phyloP scores from a whole-genome alignment of 441 rosid species.

The Pelargonium fulgidum region DNA sequence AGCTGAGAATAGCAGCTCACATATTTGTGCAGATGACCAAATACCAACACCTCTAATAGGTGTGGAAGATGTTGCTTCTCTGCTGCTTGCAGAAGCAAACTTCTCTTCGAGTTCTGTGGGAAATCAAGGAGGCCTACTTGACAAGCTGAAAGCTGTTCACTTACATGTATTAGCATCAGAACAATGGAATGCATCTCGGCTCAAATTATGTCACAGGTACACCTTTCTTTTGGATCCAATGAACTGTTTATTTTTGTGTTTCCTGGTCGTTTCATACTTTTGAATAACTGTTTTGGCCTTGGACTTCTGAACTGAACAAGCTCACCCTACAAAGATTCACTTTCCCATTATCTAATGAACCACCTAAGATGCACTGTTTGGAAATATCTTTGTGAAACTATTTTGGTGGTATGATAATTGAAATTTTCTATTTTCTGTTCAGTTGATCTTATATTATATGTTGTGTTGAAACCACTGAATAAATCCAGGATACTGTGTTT shows the following conservation, averaged over 20 bases:
- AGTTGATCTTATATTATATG: no score
- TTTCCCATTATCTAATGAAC: no score
- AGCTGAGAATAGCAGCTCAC: constrained; percentile 23
- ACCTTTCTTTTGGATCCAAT: constrained; percentile 10
- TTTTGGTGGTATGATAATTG: no score
- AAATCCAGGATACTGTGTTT: no score
- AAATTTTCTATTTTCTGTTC: no score
- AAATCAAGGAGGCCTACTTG: constrained; percentile 32
- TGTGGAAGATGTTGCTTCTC: constrained; percentile 25
- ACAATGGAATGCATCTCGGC: constrained; percentile 54
- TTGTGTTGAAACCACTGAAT: no score
- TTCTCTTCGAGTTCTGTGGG: constrained; percentile 24
- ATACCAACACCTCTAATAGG: constrained; percentile 18
- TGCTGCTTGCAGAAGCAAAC: constrained; percentile 20
- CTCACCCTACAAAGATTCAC: no score
- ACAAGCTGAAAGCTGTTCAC: constrained; percentile 46
- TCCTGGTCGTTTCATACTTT: no score
- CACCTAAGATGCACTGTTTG: no score
- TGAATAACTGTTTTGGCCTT: no score
- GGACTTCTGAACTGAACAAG: no score
- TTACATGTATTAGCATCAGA: constrained; percentile 58
- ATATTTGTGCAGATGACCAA: constrained; percentile 25
- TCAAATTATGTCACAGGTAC: constrained; percentile 50
- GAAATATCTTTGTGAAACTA: no score
- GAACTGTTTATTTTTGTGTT: not conserved